Evolutionary conservation across 768 basidiomycete species (phyloP).

Genomic region (Calvatia gigantea): DNA sequence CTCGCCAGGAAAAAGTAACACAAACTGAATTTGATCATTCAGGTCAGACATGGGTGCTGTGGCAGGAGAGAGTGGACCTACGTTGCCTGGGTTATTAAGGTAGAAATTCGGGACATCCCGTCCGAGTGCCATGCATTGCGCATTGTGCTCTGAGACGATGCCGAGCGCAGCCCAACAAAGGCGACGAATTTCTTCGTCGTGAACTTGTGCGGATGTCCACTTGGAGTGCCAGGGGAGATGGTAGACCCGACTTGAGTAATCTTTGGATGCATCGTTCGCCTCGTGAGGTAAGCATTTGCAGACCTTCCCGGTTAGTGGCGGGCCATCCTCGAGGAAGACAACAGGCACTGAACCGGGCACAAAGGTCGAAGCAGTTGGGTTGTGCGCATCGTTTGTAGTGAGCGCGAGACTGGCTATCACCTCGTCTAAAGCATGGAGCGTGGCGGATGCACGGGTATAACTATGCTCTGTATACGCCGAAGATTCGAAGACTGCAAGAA

Average conservation of each 20-base stretch:
- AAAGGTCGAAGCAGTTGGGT: constrained; percentile 51
- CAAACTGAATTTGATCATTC: constrained; percentile 40
- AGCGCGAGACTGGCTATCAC: constrained; percentile 57
- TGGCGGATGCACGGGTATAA: constrained; percentile 45
- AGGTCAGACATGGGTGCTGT: neutral
- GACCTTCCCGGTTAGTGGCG: constrained; percentile 15
- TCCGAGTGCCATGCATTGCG: constrained; percentile 65
- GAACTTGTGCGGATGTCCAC: constrained; percentile 54
- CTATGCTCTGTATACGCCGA: constrained; percentile 69
- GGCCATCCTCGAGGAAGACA: constrained; percentile 31
- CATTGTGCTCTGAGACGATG: constrained; percentile 64
- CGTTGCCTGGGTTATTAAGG: constrained; percentile 64
- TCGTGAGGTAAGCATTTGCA: constrained; percentile 43
- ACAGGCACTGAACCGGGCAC: constrained; percentile 48
- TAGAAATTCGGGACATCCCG: constrained; percentile 53
- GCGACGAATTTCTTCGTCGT: constrained; percentile 69
- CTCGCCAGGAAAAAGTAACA: constrained; percentile 74
- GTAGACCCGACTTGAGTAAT: constrained; percentile 41
- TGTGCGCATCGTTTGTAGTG: constrained; percentile 52
- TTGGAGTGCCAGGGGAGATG: constrained; percentile 57
- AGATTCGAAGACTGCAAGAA: constrained; percentile 74
- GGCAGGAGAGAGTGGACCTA: constrained; percentile 22
- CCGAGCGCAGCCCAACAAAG: constrained; percentile 74
- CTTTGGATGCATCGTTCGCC: constrained; percentile 31
- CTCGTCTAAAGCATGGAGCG: constrained; percentile 59